Percentiles rank a stretch among this genome's conserved stretches.
Conservation (phyloP, 441 rosid genomes). For the Gossypium schwendimanii region DNA sequence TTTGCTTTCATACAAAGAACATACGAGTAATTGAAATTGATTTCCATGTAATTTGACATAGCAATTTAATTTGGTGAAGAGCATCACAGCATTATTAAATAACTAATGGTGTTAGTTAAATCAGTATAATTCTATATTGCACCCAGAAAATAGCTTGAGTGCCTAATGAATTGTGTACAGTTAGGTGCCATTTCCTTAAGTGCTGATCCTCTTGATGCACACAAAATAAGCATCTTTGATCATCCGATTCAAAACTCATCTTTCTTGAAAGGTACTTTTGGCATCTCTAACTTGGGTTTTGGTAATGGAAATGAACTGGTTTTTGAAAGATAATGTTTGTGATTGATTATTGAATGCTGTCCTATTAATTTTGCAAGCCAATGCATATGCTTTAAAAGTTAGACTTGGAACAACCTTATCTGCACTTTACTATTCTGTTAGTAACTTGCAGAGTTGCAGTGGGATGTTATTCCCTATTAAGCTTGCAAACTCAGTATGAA, state of each 20-base stretch:
- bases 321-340: neutral
- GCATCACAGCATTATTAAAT: neutral
- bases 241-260: neutral
- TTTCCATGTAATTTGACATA: neutral
- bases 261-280: neutral
- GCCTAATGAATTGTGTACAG: neutral
- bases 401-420: neutral
- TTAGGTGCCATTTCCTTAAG: neutral
- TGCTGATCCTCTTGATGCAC: neutral
- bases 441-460: neutral
- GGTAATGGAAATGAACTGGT: neutral
- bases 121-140: neutral
- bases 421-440: neutral
- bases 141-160: neutral
- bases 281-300: neutral
- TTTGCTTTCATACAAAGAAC: neutral
- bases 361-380: neutral
- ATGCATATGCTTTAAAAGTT: conserved; percentile 1
- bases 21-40: neutral
- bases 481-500: neutral
- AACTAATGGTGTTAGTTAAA: neutral
- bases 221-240: neutral
- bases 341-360: neutral
- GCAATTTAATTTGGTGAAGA: neutral
- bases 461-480: neutral